A percentile compares a stretch with the other conserved stretches of the same genome.
Conservation (phyloP, 768 basidiomycete species). For the Obba rivulosa region DNA sequence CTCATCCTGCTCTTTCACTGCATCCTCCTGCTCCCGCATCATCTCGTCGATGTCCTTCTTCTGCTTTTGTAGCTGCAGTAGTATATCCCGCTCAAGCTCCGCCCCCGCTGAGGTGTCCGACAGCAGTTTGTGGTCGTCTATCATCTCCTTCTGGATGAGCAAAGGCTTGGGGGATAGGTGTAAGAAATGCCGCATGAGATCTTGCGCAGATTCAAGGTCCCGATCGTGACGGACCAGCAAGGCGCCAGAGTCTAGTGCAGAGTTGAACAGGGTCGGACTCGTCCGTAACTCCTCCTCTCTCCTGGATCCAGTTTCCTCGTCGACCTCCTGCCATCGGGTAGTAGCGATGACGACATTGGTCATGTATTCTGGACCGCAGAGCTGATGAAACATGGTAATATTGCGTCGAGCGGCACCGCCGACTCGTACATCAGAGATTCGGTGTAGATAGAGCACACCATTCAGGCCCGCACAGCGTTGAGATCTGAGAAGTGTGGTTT, state of each 20-base stretch:
- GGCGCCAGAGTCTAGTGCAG: conserved; percentile 3
- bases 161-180: not conserved
- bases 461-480: too few relatives aligned
- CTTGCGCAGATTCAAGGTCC: conserved; percentile 4
- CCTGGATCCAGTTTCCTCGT: not conserved
- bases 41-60: conserved; percentile 36
- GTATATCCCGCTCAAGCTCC: conserved; percentile 32
- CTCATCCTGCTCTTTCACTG: too few relatives aligned
- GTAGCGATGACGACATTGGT: conserved; percentile 31
- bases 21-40: conserved; percentile 6
- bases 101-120: conserved; percentile 11
- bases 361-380: conserved; percentile 29
- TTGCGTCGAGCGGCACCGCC: conserved; percentile 26
- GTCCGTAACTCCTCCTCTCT: conserved; percentile 11
- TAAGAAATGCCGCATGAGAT: conserved; percentile 1
- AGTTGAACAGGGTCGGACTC: conserved; percentile 9
- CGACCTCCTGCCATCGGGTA: conserved; percentile 31
- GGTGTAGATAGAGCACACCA: conserved; percentile 31
- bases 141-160: conserved; percentile 10
- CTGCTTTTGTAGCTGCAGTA: conserved; percentile 41
- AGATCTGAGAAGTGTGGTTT: too few relatives aligned
- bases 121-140: conserved; percentile 6
- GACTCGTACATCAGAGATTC: conserved; percentile 31
- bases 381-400: conserved; percentile 28
- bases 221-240: conserved; percentile 9